These are phyloP conservation scores for Coemansia sp. DNA, from an alignment of 192 early-diverging fungal species.

Conservation along the genomic window DNA sequence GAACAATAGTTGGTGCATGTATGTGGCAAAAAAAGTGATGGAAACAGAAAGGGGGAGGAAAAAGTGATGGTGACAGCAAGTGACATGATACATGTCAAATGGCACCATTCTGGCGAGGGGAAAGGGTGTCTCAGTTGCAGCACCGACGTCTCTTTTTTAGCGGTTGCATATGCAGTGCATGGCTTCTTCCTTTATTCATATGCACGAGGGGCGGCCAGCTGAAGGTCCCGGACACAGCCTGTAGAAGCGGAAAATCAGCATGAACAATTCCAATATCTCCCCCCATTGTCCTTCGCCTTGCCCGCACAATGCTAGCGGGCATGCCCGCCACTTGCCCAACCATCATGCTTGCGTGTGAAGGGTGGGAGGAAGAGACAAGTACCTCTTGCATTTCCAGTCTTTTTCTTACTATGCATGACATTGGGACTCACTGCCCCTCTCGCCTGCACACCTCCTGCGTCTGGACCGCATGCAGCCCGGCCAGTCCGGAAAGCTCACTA, in stretches of 20 bases:
- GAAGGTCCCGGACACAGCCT: background rate
- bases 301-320: background rate
- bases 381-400: too few species aligned
- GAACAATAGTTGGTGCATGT: conserved; percentile 4
- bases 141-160: conserved; percentile 7
- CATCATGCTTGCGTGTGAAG: background rate
- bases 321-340: background rate
- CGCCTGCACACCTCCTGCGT: too few species aligned
- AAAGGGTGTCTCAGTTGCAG: conserved; percentile 5
- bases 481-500: too few species aligned
- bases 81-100: background rate
- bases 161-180: conserved; percentile 6
- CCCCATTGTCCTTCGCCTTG: background rate
- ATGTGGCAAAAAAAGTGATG: conserved; percentile 4
- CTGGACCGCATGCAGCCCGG: too few species aligned
- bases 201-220: background rate
- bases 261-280: background rate
- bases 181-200: background rate
- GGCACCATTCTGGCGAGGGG: background rate
- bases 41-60: background rate
- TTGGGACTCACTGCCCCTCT: too few species aligned
- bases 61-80: background rate
- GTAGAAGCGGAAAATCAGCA: background rate
- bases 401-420: background rate
- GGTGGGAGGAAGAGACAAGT: background rate